These are phyloP conservation scores for Zelopaecilomyces penicillatus DNA, from an alignment of 2,329 filamentous ascomycete genomes.

Conservation along the genomic window DNA sequence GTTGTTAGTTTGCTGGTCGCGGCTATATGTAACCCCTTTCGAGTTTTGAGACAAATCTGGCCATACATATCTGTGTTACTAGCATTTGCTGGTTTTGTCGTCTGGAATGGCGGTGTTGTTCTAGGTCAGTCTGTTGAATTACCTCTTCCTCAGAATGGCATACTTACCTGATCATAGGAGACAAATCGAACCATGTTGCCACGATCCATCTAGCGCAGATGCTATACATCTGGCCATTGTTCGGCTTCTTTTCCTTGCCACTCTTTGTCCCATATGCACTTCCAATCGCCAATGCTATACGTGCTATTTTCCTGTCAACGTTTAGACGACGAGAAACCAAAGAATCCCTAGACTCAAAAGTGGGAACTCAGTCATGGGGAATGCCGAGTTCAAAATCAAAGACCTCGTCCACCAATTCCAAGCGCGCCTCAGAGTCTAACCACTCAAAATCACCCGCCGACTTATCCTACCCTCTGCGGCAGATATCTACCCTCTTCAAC, in stretches of 20 bases:
- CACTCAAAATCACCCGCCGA: neutral
- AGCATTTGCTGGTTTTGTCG: slow-evolving; percentile 66
- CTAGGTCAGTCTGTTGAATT: slow-evolving; percentile 51
- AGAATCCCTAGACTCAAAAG: no score
- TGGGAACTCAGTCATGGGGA: neutral
- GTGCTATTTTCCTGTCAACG: neutral
- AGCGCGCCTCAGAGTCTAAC: no score
- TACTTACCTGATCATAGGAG: slow-evolving; percentile 44
- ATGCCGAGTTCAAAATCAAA: no score
- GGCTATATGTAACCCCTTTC: slow-evolving; percentile 38
- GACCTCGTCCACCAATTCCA: no score
- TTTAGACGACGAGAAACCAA: no score
- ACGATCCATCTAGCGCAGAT: slow-evolving; percentile 86
- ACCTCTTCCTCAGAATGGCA: neutral
- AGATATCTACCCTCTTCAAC: slow-evolving; percentile 16
- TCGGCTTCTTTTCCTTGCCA: slow-evolving; percentile 82
- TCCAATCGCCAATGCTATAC: slow-evolving; percentile 17
- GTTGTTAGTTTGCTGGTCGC: slow-evolving; percentile 56
- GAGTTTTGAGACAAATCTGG: slow-evolving; percentile 42
- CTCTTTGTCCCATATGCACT: slow-evolving; percentile 51
- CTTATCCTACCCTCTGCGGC: slow-evolving; percentile 10
- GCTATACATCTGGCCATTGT: slow-evolving; percentile 89
- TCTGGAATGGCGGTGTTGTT: slow-evolving; percentile 86
- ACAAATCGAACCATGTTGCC: slow-evolving; percentile 89
- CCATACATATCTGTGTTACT: slow-evolving; percentile 54